Evolutionary conservation across 2,329 filamentous ascomycete species (phyloP).

Genomic region (Apiospora sp.): DNA sequence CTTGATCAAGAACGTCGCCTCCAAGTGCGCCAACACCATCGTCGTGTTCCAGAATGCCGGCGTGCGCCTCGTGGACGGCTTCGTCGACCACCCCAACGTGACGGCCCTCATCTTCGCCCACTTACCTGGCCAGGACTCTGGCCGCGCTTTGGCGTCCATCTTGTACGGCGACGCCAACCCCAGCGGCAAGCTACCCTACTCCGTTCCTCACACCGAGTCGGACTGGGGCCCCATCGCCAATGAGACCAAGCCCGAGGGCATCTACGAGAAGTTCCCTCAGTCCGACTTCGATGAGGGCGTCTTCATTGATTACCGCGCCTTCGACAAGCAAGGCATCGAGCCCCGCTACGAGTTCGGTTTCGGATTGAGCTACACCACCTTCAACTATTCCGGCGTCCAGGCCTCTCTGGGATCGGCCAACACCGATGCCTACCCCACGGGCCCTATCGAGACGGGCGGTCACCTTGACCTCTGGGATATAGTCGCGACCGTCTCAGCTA

Average conservation of each 20-base stretch:
- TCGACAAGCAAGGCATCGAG: conserved; percentile 63
- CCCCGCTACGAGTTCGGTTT: conserved; percentile 73
- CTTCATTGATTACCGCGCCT: conserved; percentile 71
- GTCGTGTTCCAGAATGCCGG: conserved; percentile 71
- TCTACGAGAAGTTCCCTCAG: conserved; percentile 40
- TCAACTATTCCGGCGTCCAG: conserved; percentile 59
- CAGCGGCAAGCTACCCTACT: conserved; percentile 58
- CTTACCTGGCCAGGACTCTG: conserved; percentile 75
- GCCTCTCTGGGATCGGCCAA: neutral
- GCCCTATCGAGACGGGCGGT: conserved; percentile 48
- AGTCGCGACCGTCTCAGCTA: conserved; percentile 45
- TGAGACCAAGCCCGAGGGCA: conserved; percentile 52
- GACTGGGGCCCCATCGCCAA: conserved; percentile 54
- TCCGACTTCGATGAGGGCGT: conserved; percentile 63
- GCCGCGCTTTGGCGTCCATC: conserved; percentile 76
- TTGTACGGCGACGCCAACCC: conserved; percentile 68
- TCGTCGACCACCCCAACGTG: conserved; percentile 72
- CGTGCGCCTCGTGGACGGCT: conserved; percentile 64
- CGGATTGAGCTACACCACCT: conserved; percentile 73
- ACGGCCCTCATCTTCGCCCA: conserved; percentile 78
- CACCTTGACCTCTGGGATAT: conserved; percentile 54
- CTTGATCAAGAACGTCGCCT: conserved; percentile 57
- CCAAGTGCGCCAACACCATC: conserved; percentile 63
- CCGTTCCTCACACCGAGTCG: conserved; percentile 54
- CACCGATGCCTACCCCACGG: conserved; percentile 43